Evolutionary conservation across 805 yeast genomes (phyloP), one percentile per base, ranked within the genome.

Genomic region (Zygotorulaspora chibaensis): DNA sequence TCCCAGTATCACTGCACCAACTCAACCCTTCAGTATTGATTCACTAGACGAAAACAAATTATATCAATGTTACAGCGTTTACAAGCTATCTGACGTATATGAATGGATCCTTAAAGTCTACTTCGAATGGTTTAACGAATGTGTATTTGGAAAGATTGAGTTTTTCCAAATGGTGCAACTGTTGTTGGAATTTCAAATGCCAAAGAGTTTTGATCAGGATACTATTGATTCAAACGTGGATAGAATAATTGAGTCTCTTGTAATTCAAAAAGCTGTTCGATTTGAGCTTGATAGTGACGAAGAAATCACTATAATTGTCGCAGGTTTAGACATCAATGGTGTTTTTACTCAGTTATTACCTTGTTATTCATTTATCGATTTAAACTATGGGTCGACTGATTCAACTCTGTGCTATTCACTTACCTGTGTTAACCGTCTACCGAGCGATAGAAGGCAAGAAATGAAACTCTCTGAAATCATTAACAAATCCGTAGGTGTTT

Each of bases 11-110:
- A 64, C 66, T 2, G 59, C 79, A 15, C 86, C 87, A 0, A 70
- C 74, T 37, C 67, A 80, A 8, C 84, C 84, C 2, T 81, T 81
- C 50, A 63, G 77, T 3, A 73, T 83, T 0, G 70, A 75, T 10
- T 63, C 73, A 0, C 59, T 81, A 30, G 70, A 69, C 12, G 71
- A 71, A 16, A 63, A 67, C n/a, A 83, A 80, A 50, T 70, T 79
- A 42, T 58, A 73, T 9, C 69, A 65, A 18, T 80, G 84, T 52
- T 57, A 58, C 2, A 63, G 64, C 29, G 72, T 80, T 2, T 73
- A 75, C 65, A 67, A 75, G 0, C 51, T 82, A 11, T 72, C 75
- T 0, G 70, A 69, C 15, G 64, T 81, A 3, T 80, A 76, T 54
- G 57, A 62, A 26, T 81, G 87, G 87, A 74, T 81, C 29, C 38